Evolutionary conservation across 352 stramenopile species (phyloP).

Genomic region (Phytophthora foliorum): DNA sequence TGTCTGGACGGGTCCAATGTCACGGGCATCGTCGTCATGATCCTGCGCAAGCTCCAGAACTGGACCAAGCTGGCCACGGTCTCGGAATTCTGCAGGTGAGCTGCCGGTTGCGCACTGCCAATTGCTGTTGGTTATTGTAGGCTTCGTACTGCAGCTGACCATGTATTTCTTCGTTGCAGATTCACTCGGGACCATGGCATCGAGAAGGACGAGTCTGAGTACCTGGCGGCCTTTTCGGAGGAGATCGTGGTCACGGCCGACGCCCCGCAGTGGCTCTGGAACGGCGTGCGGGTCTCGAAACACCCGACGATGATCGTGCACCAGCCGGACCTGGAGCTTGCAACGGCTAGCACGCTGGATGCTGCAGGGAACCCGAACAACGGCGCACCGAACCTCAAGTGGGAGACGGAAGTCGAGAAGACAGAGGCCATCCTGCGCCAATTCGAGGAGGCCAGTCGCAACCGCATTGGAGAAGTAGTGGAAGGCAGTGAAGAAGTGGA

Average conservation of each 20-base stretch:
- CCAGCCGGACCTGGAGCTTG: constrained; percentile 73
- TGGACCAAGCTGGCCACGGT: constrained; percentile 89
- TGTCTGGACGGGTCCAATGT: constrained; percentile 91
- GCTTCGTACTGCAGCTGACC: background rate
- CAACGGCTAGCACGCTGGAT: constrained; percentile 45
- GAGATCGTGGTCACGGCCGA: constrained; percentile 84
- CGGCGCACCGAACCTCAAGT: constrained; percentile 60
- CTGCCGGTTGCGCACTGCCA: background rate
- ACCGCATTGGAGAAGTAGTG: constrained; percentile 60
- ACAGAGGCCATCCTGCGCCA: constrained; percentile 84
- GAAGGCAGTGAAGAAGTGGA: constrained; percentile 70
- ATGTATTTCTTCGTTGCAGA: constrained; percentile 25
- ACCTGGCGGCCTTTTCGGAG: constrained; percentile 81
- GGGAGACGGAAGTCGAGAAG: constrained; percentile 86
- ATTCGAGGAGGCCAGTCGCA: constrained; percentile 82
- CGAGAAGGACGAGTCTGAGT: constrained; percentile 91
- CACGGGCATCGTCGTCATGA: constrained; percentile 90
- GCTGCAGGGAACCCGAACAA: constrained; percentile 42
- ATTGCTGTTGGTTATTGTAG: background rate
- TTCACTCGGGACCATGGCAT: constrained; percentile 90
- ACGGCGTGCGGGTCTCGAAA: constrained; percentile 83
- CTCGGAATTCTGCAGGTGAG: constrained; percentile 82
- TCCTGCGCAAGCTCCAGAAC: constrained; percentile 89
- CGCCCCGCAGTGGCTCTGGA: constrained; percentile 87
- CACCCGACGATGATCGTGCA: constrained; percentile 91